A percentile compares a stretch with the other conserved stretches of the same genome.
phyloP scores from a whole-genome alignment of 176 grass and related monocot species.

The Hordeum marinum region DNA sequence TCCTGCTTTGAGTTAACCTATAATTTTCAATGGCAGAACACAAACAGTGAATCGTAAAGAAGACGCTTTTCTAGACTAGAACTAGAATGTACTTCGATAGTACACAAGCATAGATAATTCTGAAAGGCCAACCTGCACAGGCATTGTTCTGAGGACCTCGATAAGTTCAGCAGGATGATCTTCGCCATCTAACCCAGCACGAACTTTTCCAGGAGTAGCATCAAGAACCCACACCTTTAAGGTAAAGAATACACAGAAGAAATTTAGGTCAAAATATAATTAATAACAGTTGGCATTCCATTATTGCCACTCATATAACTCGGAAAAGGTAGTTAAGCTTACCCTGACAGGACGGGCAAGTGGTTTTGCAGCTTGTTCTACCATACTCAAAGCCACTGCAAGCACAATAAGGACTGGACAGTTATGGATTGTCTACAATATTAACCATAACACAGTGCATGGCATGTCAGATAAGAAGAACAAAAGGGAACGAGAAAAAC shows the following conservation, averaged over 20 bases:
- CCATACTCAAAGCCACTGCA: conserved; percentile 97
- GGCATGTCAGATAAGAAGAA: not conserved
- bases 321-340: conserved; percentile 15
- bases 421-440: not conserved
- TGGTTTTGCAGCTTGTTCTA: conserved; percentile 98
- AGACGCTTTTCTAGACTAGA: not conserved
- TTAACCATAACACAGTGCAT: not conserved
- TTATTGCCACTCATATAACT: not conserved
- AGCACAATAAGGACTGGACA: not conserved
- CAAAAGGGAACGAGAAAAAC: conserved; percentile 34
- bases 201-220: conserved; percentile 92
- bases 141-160: conserved; percentile 72
- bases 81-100: not conserved
- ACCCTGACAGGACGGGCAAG: conserved; percentile 90
- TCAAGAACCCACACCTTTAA: conserved; percentile 96
- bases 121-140: conserved; percentile 43
- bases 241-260: conserved; percentile 7
- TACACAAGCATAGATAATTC: not conserved
- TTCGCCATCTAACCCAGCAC: conserved; percentile 86
- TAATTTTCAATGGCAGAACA: conserved; percentile 20
- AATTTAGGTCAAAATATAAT: not conserved
- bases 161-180: conserved; percentile 96
- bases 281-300: not conserved
- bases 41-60: conserved; percentile 2
- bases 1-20: conserved; percentile 80